Evolutionary conservation across 1,139 yeast species (phyloP), one percentile per base, ranked within the genome.

Genomic region (Candida tunisiensis): DNA sequence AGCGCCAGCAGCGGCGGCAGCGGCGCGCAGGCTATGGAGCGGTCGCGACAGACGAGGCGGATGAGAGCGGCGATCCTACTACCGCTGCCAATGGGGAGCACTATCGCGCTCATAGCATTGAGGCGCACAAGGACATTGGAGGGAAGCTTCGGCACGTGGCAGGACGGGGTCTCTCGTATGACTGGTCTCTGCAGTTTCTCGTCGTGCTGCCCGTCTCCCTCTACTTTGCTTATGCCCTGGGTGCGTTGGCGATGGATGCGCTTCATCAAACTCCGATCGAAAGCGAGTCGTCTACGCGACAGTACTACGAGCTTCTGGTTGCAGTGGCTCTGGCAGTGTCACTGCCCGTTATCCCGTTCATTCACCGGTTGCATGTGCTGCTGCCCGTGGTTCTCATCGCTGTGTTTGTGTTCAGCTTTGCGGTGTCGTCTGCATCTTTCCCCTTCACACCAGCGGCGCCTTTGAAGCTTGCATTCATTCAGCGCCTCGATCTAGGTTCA

Each of bases 171-270:
- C 67, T 5, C 60, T 61, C 34, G 61, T 80, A 75, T 45, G 92
- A 78, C 41, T 82, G 94, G 93, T 62, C 74, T 6, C 39, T 79
- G 15, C 93, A 82, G 48, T 79, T 68, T 40, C 39, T 77, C 18
- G 36, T 74, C 3, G 49, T 74, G 19, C 79, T 74, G 6, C 93
- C 93, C 4, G 28, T 77, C n/a, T 57, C 73, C 1, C 55, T 70
- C 1, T 60, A 65, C 25, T 36, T 74, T 16, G 42, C 70, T 12
- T 68, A 63, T 37, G 54, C 63, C 26, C 57, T 62, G 24, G 48
- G 47, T 15, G 39, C 53, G 13, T 55, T 77, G 32, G 43, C 69
- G 1, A 45, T 79, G 24, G 72, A 70, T 33, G 88, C 80, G 1
- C 34, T 75, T 18, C 64, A 65, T 39, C 80, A 79, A 47, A 65